Conservation (phyloP, 805 yeast species). For the Schwanniomyces occidentalis region DNA sequence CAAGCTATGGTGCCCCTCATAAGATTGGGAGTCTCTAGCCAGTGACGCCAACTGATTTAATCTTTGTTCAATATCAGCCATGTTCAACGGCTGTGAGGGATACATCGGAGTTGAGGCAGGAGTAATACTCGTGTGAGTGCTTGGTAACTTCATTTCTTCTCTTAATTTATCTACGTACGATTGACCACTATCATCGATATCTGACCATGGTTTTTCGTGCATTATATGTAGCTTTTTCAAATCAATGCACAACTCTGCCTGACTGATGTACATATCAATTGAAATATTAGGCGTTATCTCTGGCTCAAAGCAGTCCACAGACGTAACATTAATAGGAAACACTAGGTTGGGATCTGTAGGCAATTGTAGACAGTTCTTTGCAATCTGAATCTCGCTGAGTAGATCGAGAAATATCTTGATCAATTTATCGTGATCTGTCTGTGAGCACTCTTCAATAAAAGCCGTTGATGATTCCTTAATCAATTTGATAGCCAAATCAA, state of each 20-base stretch:
- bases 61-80: conserved; percentile 22
- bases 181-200: conserved; percentile 47
- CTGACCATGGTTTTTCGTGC: conserved; percentile 63
- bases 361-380: conserved; percentile 36
- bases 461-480: conserved; percentile 16
- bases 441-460: conserved; percentile 9
- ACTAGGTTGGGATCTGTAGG: conserved; percentile 53
- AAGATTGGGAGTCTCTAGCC: conserved; percentile 7
- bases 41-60: conserved; percentile 14
- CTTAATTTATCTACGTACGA: conserved; percentile 61
- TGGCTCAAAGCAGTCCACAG: conserved; percentile 43
- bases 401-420: conserved; percentile 25
- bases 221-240: conserved; percentile 51
- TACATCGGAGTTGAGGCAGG: conserved; percentile 5
- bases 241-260: conserved; percentile 64
- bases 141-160: conserved; percentile 48
- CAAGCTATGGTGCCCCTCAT: conserved; percentile 8
- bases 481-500: conserved; percentile 35
- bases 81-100: conserved; percentile 19
- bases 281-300: conserved; percentile 46
- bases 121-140: conserved; percentile 9
- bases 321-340: conserved; percentile 56
- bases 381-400: conserved; percentile 22
- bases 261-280: conserved; percentile 58
- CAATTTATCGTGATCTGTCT: conserved; percentile 13